These are phyloP conservation scores for Capsicum chinense DNA, from an alignment of 257 asterid species.

Conservation along the genomic window DNA sequence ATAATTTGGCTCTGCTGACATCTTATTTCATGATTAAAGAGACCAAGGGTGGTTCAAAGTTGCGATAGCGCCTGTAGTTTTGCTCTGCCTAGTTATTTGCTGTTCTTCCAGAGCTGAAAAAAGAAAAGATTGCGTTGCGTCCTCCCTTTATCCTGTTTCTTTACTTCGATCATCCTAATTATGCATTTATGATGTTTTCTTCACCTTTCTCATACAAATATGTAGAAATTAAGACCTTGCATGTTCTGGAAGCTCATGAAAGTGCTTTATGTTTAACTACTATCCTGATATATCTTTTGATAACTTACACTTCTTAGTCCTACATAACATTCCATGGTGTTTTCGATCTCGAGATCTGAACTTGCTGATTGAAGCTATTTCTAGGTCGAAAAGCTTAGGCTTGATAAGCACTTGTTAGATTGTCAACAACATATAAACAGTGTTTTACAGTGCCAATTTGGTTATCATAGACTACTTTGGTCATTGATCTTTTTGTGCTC, in stretches of 20 bases:
- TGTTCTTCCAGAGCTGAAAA: not conserved
- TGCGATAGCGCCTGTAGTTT: not conserved
- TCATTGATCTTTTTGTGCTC: not conserved
- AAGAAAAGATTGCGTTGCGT: not conserved
- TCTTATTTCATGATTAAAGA: not conserved
- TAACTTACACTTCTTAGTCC: not conserved
- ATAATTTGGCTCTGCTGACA: not conserved
- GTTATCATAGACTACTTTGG: not conserved
- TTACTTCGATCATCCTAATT: not conserved
- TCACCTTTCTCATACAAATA: not conserved
- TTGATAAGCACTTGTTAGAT: not conserved
- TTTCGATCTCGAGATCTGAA: not conserved
- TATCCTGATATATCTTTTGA: not conserved
- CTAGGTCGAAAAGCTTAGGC: not conserved
- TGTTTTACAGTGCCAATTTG: not conserved
- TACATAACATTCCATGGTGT: not conserved
- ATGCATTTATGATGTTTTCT: conserved; percentile 14
- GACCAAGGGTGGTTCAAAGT: not conserved
- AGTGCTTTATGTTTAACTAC: not conserved
- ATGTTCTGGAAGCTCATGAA: not conserved
- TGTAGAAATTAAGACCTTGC: conserved; percentile 10
- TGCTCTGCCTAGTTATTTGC: not conserved
- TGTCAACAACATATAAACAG: not conserved
- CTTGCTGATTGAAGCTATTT: conserved; percentile 7
- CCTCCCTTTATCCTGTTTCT: not conserved